Evolutionary conservation across 208 protist species (phyloP).

Genomic region (Leishmania aethiopica): DNA sequence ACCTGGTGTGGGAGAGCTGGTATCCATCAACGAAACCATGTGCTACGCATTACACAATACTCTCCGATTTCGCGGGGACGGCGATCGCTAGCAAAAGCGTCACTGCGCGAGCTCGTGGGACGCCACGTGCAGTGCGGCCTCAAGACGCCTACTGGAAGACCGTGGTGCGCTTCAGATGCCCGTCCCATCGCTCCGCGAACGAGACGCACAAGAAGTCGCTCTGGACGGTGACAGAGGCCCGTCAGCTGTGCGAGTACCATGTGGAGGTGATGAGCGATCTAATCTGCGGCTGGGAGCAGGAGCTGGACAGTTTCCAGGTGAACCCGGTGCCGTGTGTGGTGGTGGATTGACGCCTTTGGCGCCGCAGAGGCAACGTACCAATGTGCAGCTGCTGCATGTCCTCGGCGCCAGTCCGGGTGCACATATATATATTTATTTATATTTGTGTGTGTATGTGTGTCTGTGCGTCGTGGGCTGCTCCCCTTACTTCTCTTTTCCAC

Average conservation of each 20-base stretch:
- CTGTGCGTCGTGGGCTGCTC: neutral
- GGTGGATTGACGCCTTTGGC: slow-evolving; percentile 28
- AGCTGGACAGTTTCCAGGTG: slow-evolving; percentile 60
- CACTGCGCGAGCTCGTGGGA: neutral
- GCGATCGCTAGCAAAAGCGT: too few relatives aligned
- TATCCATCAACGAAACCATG: slow-evolving; percentile 58
- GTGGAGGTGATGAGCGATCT: slow-evolving; percentile 52
- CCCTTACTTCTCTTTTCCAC: neutral
- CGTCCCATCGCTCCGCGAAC: neutral
- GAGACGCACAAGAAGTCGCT: slow-evolving; percentile 4
- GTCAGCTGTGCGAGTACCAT: slow-evolving; percentile 65
- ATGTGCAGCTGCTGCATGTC: neutral
- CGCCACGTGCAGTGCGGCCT: slow-evolving; percentile 1
- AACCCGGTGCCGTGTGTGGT: slow-evolving; percentile 82
- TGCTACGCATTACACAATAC: slow-evolving; percentile 31
- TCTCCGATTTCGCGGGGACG: slow-evolving; percentile 1
- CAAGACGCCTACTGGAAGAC: slow-evolving; percentile 63
- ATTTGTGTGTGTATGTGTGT: neutral
- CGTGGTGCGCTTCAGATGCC: slow-evolving; percentile 68
- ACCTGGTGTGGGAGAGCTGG: slow-evolving; percentile 67
- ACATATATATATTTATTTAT: neutral
- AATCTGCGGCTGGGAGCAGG: slow-evolving; percentile 81
- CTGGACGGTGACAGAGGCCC: slow-evolving; percentile 73
- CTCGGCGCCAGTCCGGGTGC: neutral
- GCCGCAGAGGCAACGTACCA: neutral